Evolutionary conservation across 305 asterid genomes (phyloP).

Genomic region (Petunia hybrid): DNA sequence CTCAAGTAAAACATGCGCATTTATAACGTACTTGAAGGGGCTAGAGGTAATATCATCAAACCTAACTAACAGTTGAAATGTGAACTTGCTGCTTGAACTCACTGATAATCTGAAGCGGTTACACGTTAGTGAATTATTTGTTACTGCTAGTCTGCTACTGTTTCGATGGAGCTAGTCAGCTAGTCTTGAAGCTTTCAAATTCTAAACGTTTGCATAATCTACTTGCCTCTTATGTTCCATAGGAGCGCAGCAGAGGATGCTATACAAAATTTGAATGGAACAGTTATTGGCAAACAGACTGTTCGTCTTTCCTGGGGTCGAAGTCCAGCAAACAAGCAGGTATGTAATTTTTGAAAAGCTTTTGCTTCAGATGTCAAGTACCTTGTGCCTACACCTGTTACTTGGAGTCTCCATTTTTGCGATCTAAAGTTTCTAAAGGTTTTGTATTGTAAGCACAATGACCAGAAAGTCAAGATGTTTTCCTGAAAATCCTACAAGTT

Average conservation of each 20-base stretch:
- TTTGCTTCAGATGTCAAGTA: neutral
- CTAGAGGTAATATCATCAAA: constrained; percentile 26
- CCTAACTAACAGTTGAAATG: constrained; percentile 15
- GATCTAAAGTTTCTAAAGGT: neutral
- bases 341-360: neutral
- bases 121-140: neutral
- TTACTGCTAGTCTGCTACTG: constrained; percentile 10
- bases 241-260: constrained; percentile 92
- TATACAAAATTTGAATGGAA: constrained; percentile 76
- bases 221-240: constrained; percentile 30
- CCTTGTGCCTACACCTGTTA: neutral
- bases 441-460: neutral
- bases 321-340: constrained; percentile 76
- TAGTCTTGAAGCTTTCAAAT: constrained; percentile 16
- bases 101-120: constrained; percentile 20
- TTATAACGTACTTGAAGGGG: constrained; percentile 21
- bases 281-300: constrained; percentile 81
- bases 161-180: constrained; percentile 4
- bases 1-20: constrained; percentile 1
- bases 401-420: neutral
- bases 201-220: neutral
- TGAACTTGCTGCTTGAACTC: constrained; percentile 27
- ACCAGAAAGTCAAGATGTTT: neutral
- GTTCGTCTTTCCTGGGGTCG: constrained; percentile 99
- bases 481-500: constrained; percentile 4